Evolutionary conservation across 2,329 filamentous ascomycete species (phyloP).

Genomic region (Trichoderma cornu-damae): DNA sequence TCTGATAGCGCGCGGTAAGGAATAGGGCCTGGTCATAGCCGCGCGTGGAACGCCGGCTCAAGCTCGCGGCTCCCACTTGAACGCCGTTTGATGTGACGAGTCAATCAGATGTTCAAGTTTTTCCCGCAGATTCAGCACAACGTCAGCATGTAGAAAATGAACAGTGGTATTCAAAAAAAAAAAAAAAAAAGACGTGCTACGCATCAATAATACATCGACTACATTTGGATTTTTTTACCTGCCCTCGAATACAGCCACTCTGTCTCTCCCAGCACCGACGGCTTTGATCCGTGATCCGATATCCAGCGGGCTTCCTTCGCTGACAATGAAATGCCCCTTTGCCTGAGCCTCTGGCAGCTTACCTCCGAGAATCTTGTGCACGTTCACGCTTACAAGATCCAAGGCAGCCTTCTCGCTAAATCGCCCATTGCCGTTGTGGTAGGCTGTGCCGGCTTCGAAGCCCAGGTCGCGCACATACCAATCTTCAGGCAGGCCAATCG

Average conservation of each 20-base stretch:
- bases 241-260: constrained; percentile 34
- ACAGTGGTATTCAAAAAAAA: background rate
- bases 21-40: constrained; percentile 27
- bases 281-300: constrained; percentile 53
- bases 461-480: constrained; percentile 58
- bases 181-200: background rate
- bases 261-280: constrained; percentile 37
- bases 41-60: constrained; percentile 24
- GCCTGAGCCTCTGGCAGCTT: constrained; percentile 27
- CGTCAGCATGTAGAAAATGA: background rate
- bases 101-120: no score
- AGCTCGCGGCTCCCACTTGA: constrained; percentile 4
- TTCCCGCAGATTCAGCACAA: no score
- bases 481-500: constrained; percentile 56
- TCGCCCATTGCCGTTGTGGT: constrained; percentile 50
- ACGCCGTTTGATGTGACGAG: background rate
- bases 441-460: constrained; percentile 55
- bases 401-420: constrained; percentile 52
- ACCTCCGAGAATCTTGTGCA: constrained; percentile 52
- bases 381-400: constrained; percentile 51
- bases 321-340: constrained; percentile 53
- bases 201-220: background rate
- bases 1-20: background rate
- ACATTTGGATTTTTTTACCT: background rate
- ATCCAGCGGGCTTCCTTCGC: constrained; percentile 58